Conservation (phyloP, 257 asterid species). For the Rubia yunnanensis region DNA sequence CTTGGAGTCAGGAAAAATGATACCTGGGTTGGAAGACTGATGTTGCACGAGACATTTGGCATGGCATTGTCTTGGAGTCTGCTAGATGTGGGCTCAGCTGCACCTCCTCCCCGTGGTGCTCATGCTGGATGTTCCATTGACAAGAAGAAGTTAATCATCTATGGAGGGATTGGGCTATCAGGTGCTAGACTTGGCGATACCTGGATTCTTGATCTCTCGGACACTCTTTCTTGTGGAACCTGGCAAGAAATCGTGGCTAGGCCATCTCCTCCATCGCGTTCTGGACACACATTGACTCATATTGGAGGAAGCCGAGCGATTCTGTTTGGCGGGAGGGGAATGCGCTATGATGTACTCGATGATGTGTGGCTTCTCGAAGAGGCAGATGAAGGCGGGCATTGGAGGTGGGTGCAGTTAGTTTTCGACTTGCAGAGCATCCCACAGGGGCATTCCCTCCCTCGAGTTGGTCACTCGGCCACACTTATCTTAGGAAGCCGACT, state of each 20-base stretch:
- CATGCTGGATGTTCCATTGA: conserved; percentile 76
- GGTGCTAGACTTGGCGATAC: conserved; percentile 63
- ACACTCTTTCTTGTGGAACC: conserved; percentile 46
- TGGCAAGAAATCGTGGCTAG: conserved; percentile 50
- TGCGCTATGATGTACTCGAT: conserved; percentile 56
- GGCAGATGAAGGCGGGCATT: conserved; percentile 25
- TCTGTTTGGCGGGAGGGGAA: conserved; percentile 82
- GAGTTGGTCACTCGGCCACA: conserved; percentile 90
- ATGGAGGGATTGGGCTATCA: conserved; percentile 74
- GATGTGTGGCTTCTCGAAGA: conserved; percentile 65
- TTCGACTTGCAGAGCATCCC: conserved; percentile 50
- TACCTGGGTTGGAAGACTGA: conserved; percentile 60
- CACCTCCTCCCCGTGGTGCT: conserved; percentile 84
- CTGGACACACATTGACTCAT: conserved; percentile 77
- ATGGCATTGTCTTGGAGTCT: conserved; percentile 62
- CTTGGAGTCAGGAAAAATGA: conserved; percentile 63
- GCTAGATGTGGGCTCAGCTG: conserved; percentile 41
- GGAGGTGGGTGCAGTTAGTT: conserved; percentile 53
- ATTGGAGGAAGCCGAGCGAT: conserved; percentile 44
- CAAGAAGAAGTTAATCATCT: conserved; percentile 50
- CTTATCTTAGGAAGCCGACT: conserved; percentile 63
- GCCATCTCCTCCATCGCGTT: conserved; percentile 67
- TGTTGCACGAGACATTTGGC: conserved; percentile 28
- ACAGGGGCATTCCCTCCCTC: conserved; percentile 56
- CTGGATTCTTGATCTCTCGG: conserved; percentile 63